These are phyloP conservation scores for Priceomyces fermenticarens DNA, from an alignment of 805 yeast species.

Conservation along the genomic window DNA sequence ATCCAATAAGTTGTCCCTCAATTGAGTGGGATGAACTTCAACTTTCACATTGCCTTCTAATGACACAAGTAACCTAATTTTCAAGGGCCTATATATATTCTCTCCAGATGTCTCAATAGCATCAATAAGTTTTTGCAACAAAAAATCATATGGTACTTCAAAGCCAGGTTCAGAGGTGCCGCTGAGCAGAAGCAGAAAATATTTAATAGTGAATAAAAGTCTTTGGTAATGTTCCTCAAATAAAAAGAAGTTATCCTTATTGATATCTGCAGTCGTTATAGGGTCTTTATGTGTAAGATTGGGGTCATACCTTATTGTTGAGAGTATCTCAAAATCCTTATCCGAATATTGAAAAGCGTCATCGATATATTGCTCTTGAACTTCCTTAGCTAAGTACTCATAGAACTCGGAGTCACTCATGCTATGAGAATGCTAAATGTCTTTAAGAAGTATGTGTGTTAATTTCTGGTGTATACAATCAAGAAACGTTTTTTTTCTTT, in stretches of 20 bases:
- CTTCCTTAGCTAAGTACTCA: constrained; percentile 4
- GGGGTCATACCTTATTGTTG: constrained; percentile 80
- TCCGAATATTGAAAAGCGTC: constrained; percentile 11
- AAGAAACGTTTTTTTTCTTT: too few relatives aligned
- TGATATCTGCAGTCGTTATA: constrained; percentile 19
- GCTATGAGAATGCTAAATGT: neutral
- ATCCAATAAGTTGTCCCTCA: constrained; percentile 23
- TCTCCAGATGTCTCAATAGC: constrained; percentile 23
- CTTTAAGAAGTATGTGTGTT: neutral
- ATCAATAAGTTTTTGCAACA: constrained; percentile 33
- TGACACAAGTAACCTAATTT: constrained; percentile 28
- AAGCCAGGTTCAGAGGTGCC: constrained; percentile 22
- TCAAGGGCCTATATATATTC: constrained; percentile 24
- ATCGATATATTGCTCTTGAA: constrained; percentile 9
- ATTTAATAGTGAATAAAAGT: constrained; percentile 49
- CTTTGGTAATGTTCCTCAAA: constrained; percentile 64
- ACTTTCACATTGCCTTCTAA: constrained; percentile 27
- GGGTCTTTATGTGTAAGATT: constrained; percentile 31
- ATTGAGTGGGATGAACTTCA: constrained; percentile 29
- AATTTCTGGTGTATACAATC: neutral
- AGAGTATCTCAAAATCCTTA: constrained; percentile 52
- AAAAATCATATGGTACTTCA: constrained; percentile 36
- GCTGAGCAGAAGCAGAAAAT: constrained; percentile 34
- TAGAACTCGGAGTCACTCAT: constrained; percentile 1
- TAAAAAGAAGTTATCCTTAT: constrained; percentile 50